Percentiles rank a stretch among this genome's conserved stretches.
Conservation (phyloP, 164 flowering plant genomes). For the Amborella trichopoda region DNA sequence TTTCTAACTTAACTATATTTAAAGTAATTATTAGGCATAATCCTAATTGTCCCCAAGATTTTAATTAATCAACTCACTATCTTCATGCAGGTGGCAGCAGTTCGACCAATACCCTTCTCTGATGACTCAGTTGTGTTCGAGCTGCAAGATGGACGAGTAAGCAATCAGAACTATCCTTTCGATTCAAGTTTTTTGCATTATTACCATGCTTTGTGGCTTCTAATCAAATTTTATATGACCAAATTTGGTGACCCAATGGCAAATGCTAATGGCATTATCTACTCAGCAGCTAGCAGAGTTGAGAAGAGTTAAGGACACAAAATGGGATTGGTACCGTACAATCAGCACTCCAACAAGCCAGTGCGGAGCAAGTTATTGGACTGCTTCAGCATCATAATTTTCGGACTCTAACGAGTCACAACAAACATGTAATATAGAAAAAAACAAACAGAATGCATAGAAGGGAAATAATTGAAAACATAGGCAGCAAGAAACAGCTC, state of each 20-base stretch:
- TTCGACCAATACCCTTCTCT: constrained; percentile 60
- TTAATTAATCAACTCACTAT: too few species aligned
- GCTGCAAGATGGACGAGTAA: constrained; percentile 77
- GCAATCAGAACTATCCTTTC: constrained; percentile 6
- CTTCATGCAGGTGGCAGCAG: constrained; percentile 47
- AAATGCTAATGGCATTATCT: too few species aligned
- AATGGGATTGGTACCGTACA: constrained; percentile 57
- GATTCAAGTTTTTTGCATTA: too few species aligned
- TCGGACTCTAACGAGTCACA: too few species aligned
- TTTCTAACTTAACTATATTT: too few species aligned
- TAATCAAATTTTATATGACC: not conserved
- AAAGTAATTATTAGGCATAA: too few species aligned
- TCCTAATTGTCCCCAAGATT: too few species aligned
- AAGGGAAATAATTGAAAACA: not conserved
- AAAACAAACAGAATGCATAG: not conserved
- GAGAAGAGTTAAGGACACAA: constrained; percentile 18
- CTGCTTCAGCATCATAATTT: constrained; percentile 30
- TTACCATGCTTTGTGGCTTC: not conserved
- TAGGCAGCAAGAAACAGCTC: not conserved
- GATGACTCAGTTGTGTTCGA: constrained; percentile 54
- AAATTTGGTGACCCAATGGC: not conserved
- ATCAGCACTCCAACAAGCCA: constrained; percentile 63
- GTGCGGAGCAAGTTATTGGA: constrained; percentile 40
- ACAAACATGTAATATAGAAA: not conserved
- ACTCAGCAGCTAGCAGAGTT: constrained; percentile 79